phyloP scores from a whole-genome alignment of 139 green algal species.

The Dunaliella sp. region DNA sequence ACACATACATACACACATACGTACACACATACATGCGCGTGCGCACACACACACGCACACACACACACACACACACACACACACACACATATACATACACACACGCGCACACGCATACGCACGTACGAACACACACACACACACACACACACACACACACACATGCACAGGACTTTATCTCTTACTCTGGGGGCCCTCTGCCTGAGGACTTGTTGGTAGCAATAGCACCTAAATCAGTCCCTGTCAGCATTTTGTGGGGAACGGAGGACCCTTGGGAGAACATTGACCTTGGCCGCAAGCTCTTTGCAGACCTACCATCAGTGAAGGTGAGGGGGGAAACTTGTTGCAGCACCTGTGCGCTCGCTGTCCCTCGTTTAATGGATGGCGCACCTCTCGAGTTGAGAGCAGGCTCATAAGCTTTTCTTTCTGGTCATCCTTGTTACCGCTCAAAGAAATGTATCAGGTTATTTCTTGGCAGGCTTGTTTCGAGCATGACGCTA shows the following conservation, averaged over 20 bases:
- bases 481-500: neutral
- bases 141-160: no score
- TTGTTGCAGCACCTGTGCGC: no score
- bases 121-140: no score
- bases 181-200: constrained; percentile 84
- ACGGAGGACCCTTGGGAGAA: constrained; percentile 82
- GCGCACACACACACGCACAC: no score
- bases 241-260: constrained; percentile 88
- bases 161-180: constrained; percentile 99
- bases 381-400: constrained; percentile 42
- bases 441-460: neutral
- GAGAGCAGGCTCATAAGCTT: no score
- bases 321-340: constrained; percentile 51
- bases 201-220: constrained; percentile 82
- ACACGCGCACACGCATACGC: no score
- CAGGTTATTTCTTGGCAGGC: neutral
- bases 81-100: no score
- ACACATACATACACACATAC: no score
- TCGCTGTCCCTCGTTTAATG: constrained; percentile 18
- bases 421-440: no score
- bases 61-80: no score
- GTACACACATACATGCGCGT: no score
- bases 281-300: constrained; percentile 62
- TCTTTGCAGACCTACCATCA: constrained; percentile 51
- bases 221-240: constrained; percentile 36